A percentile compares a stretch with the other conserved stretches of the same genome.
Evolutionary conservation across 1,284 basidiomycete species (phyloP).

Genomic region (Cutaneotrichosporon curvatum): DNA sequence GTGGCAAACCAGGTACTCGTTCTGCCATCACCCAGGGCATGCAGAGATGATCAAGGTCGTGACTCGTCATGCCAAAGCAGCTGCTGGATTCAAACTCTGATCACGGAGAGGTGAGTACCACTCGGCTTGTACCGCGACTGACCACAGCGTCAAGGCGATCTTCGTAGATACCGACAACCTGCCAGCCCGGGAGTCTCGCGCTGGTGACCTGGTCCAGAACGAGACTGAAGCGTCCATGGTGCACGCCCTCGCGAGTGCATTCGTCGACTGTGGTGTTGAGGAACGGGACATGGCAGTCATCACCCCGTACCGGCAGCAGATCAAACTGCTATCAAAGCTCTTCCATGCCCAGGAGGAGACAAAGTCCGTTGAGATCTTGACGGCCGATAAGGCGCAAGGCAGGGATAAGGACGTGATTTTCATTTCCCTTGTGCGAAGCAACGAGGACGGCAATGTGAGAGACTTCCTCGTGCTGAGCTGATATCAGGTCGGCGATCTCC

Average conservation of each 20-base stretch:
- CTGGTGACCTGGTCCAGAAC: slow-evolving; percentile 85
- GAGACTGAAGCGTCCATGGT: slow-evolving; percentile 61
- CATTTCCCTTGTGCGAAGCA: slow-evolving; percentile 85
- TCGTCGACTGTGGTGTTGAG: slow-evolving; percentile 60
- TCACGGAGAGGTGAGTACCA: slow-evolving; percentile 57
- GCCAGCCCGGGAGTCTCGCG: slow-evolving; percentile 68
- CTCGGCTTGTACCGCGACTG: slow-evolving; percentile 1
- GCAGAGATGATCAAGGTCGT: slow-evolving; percentile 36
- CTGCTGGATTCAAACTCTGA: slow-evolving; percentile 67
- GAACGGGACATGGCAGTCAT: slow-evolving; percentile 76
- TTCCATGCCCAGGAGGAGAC: slow-evolving; percentile 36
- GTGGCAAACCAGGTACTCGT: slow-evolving; percentile 59
- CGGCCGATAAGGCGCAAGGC: slow-evolving; percentile 92
- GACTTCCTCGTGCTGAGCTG: slow-evolving; percentile 2
- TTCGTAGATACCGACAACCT: slow-evolving; percentile 87
- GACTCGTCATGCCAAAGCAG: slow-evolving; percentile 42
- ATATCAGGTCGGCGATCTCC: slow-evolving; percentile 72
- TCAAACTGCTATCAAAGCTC: slow-evolving; percentile 67
- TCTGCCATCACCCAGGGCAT: slow-evolving; percentile 51
- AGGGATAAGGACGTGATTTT: slow-evolving; percentile 93
- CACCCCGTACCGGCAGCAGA: slow-evolving; percentile 88
- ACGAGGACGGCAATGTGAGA: slow-evolving; percentile 60
- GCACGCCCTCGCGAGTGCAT: slow-evolving; percentile 57
- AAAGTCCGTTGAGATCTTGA: slow-evolving; percentile 71
- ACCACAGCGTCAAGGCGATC: slow-evolving; percentile 65